Percentiles rank a stretch among this genome's conserved stretches.
Conservation (phyloP, 345 rosid species). For the Trapa incisa region DNA sequence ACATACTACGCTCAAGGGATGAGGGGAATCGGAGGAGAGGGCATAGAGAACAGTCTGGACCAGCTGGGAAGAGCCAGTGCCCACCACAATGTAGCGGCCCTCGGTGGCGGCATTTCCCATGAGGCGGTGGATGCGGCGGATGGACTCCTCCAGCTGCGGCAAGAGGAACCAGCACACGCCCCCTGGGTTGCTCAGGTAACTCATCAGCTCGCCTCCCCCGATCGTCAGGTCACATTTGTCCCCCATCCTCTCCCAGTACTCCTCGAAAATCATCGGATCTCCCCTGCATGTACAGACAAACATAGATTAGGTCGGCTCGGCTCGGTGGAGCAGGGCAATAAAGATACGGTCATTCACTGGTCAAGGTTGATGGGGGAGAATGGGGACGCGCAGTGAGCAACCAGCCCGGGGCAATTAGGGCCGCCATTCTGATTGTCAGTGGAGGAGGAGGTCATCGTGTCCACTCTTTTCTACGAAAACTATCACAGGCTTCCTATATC, state of each 20-base stretch:
- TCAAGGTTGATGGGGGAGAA: no score
- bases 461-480: no score
- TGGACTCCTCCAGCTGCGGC: constrained; percentile 49
- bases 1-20: constrained; percentile 52
- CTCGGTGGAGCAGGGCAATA: no score
- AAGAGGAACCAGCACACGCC: constrained; percentile 70
- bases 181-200: constrained; percentile 52
- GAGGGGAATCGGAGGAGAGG: constrained; percentile 23
- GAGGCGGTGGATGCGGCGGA: constrained; percentile 43
- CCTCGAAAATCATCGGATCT: constrained; percentile 65
- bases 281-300: constrained; percentile 32
- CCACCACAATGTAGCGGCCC: constrained; percentile 48
- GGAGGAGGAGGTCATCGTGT: no score
- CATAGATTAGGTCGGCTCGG: no score
- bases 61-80: constrained; percentile 84
- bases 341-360: no score
- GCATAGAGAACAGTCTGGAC: constrained; percentile 66
- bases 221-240: constrained; percentile 56
- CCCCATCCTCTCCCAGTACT: constrained; percentile 53
- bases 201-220: constrained; percentile 60
- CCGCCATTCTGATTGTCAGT: no score
- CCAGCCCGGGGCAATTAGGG: no score
- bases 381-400: no score
- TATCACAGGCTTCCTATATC: no score
- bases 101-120: constrained; percentile 54